Evolutionary conservation across 179 eudicot species (phyloP).

Genomic region (Nepenthes alata): DNA sequence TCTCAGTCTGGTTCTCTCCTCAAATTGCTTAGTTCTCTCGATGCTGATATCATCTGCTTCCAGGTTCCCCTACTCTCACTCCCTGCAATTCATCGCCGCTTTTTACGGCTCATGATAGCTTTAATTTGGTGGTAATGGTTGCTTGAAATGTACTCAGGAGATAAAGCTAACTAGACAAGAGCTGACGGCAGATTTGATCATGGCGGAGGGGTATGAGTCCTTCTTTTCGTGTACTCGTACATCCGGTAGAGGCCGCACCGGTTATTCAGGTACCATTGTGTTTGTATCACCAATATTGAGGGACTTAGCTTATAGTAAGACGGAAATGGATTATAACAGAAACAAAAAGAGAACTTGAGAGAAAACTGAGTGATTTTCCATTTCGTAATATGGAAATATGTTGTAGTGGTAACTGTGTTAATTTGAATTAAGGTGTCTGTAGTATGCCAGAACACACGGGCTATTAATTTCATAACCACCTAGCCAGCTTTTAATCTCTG

Average conservation of each 20-base stretch:
- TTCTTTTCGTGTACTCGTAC: constrained; percentile 94
- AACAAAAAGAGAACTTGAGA: background rate
- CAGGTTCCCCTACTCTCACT: constrained; percentile 36
- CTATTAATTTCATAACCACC: too few relatives aligned
- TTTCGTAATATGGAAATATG: background rate
- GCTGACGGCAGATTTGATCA: constrained; percentile 59
- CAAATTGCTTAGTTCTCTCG: constrained; percentile 66
- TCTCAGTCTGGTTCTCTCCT: constrained; percentile 80
- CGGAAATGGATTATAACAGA: background rate
- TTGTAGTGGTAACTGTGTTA: constrained; percentile 5
- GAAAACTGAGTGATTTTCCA: background rate
- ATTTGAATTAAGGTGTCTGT: too few relatives aligned
- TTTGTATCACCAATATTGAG: background rate
- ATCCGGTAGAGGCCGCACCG: constrained; percentile 54
- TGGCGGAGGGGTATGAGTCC: constrained; percentile 89
- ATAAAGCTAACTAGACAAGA: constrained; percentile 75
- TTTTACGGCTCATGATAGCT: background rate
- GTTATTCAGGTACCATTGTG: constrained; percentile 59
- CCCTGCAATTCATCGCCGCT: background rate
- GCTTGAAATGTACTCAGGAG: constrained; percentile 31
- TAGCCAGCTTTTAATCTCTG: too few relatives aligned
- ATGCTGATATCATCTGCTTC: constrained; percentile 84
- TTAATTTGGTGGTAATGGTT: background rate
- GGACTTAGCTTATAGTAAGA: background rate
- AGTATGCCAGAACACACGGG: too few relatives aligned